phyloP scores from a whole-genome alignment of 2,329 filamentous ascomycete species.

The Fusarium sp. region DNA sequence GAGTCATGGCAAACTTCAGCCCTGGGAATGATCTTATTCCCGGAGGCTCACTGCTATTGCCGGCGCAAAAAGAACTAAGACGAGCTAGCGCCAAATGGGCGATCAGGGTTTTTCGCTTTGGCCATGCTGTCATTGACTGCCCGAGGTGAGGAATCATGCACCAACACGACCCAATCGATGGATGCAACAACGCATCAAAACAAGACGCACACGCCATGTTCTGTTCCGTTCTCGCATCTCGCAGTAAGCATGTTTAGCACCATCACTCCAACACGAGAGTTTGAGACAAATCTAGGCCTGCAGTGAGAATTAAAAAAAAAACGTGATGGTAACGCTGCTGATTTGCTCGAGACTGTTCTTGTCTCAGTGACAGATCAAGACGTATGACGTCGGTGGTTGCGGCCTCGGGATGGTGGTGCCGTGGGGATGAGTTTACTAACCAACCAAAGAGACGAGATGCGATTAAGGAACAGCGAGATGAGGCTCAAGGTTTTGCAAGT shows the following conservation, averaged over 20 bases:
- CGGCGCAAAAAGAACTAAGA: slow-evolving; percentile 15
- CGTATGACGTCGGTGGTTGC: slow-evolving; percentile 36
- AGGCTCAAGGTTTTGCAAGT: neutral
- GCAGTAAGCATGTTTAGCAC: slow-evolving; percentile 11
- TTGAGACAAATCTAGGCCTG: slow-evolving; percentile 19
- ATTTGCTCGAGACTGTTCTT: neutral
- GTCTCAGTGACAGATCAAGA: slow-evolving; percentile 9
- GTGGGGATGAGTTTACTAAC: slow-evolving; percentile 7
- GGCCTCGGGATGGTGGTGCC: slow-evolving; percentile 8
- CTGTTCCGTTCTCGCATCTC: neutral
- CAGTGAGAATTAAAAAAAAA: slow-evolving; percentile 18
- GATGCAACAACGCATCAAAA: slow-evolving; percentile 12
- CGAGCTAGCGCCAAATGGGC: slow-evolving; percentile 25
- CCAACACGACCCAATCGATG: neutral
- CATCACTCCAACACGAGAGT: slow-evolving; percentile 16
- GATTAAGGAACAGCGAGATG: slow-evolving; percentile 12
- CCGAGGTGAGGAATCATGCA: neutral
- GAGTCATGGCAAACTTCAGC: slow-evolving; percentile 9
- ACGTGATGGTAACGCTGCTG: slow-evolving; percentile 1
- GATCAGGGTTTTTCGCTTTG: slow-evolving; percentile 33
- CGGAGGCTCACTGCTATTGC: slow-evolving; percentile 32
- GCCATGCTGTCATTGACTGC: slow-evolving; percentile 23
- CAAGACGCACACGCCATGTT: slow-evolving; percentile 11
- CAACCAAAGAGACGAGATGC: slow-evolving; percentile 9
- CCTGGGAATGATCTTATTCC: slow-evolving; percentile 26